phyloP scores from a whole-genome alignment of 768 basidiomycete species.

The Lyophyllum shimeji region DNA sequence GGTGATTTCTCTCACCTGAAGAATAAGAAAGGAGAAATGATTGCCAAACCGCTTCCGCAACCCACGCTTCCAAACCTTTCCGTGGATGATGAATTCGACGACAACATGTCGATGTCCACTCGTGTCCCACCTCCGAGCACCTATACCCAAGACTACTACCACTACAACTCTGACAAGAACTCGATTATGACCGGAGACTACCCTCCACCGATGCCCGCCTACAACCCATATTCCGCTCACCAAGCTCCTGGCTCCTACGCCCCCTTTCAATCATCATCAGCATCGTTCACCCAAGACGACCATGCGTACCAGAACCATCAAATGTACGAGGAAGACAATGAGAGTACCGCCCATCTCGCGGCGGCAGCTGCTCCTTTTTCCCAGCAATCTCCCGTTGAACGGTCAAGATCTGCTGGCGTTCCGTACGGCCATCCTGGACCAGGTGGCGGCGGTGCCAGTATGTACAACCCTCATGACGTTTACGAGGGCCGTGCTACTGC shows the following conservation, averaged over 20 bases:
- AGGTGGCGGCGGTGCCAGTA: slow-evolving; percentile 24
- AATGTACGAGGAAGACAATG: slow-evolving; percentile 67
- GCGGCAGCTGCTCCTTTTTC: slow-evolving; percentile 58
- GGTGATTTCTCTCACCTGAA: slow-evolving; percentile 91
- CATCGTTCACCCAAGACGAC: slow-evolving; percentile 55
- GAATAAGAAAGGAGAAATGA: slow-evolving; percentile 87
- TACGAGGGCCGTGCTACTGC: slow-evolving; percentile 52
- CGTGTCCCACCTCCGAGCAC: slow-evolving; percentile 52
- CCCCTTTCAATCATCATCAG: slow-evolving; percentile 59
- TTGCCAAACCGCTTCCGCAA: slow-evolving; percentile 81
- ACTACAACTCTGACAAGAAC: slow-evolving; percentile 54
- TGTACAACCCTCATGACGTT: slow-evolving; percentile 51
- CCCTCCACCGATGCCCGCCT: slow-evolving; percentile 77
- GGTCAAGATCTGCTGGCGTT: slow-evolving; percentile 21
- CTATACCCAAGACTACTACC: slow-evolving; percentile 56
- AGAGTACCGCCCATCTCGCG: slow-evolving; percentile 61
- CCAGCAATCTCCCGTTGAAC: slow-evolving; percentile 37
- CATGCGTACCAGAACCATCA: slow-evolving; percentile 39
- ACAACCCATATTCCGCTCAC: slow-evolving; percentile 63
- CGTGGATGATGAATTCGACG: slow-evolving; percentile 76
- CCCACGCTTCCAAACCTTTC: slow-evolving; percentile 92
- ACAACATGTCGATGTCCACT: slow-evolving; percentile 56
- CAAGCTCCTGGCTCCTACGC: slow-evolving; percentile 50
- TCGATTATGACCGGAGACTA: slow-evolving; percentile 39
- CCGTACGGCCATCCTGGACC: slow-evolving; percentile 17